Base-by-base conservation (phyloP, 2,329 filamentous ascomycete genomes). In the Venturia asperata region DNA sequence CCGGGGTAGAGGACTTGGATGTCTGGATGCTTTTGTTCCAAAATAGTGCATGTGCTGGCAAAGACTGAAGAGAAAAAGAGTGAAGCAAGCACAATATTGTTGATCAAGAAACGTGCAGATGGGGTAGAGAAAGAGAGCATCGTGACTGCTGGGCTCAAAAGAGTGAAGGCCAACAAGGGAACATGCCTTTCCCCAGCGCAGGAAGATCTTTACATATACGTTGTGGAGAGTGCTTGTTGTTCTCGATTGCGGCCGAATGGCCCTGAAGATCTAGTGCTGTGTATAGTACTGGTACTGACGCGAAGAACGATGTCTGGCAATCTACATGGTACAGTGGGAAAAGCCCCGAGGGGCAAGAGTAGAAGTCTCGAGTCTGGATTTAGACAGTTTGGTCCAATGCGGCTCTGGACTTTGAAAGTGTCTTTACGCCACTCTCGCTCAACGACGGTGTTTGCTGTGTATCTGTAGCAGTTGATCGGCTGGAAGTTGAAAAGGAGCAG, bases 61-160 rank as follows among this genome's bases (percentile, higher is more conserved):
- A 52, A 30, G 43, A 37, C 62, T 49, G 42, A 47, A 30, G 41
- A 17, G n/a, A 63, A 24, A 55, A 63, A 39, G 62, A 63, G 43
- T 13, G 60, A 42, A 15, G n/a, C 24, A 13, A 37, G 19, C 17
- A 58, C 11, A 30, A n/a, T 7, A 37, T 3, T 58, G 5, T 0
- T 58, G 13, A n/a, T 37, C 13, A 58, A 37, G 27, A 15, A 37
- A 5, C 27, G 37, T 21, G 19, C 5, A n/a, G 30, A 11, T 13
- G 30, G 37, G 7, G 52, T 9, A n/a, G 30, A 37, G n/a, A 37
- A 37, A 24, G 30, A 58, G 37, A n/a, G 19, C 52, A 58, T 58
- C 7, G 15, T 21, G 30, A 37, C 27, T 19, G 15, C 30, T 7
- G 30, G 52, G n/a, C 1, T 17, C 4, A 39, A 37, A 58, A 34